These are phyloP conservation scores for Globisporangium viniferum DNA, from an alignment of 352 stramenopile species.

Conservation along the genomic window DNA sequence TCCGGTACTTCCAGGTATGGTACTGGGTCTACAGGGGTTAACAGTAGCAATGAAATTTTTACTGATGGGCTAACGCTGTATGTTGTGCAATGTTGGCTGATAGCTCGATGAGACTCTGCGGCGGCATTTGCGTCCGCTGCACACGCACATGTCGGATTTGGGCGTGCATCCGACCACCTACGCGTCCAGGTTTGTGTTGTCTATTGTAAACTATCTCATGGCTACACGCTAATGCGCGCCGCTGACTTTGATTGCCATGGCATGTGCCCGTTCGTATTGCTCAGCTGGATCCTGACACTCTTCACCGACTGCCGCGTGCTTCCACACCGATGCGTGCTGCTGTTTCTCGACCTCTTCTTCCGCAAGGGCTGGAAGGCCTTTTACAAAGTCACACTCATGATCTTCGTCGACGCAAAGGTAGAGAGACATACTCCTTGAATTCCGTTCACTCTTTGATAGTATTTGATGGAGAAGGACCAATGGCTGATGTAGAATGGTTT, in stretches of 20 bases:
- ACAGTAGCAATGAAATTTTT: neutral
- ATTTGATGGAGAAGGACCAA: neutral
- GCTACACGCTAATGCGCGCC: no score
- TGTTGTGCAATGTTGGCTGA: neutral
- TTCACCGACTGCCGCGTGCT: conserved; percentile 49
- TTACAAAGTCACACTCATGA: conserved; percentile 36
- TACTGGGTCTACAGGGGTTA: neutral
- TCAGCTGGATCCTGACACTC: conserved; percentile 50
- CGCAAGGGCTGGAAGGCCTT: conserved; percentile 49
- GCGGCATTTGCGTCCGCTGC: conserved; percentile 33
- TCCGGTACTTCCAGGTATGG: conserved; percentile 40
- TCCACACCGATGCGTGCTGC: conserved; percentile 32
- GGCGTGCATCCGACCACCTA: conserved; percentile 49
- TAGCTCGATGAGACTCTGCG: conserved; percentile 42
- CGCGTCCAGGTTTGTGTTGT: conserved; percentile 17
- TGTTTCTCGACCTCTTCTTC: conserved; percentile 48
- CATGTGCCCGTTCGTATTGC: no score
- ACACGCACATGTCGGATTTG: conserved; percentile 40
- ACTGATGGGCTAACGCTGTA: neutral
- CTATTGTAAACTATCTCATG: no score
- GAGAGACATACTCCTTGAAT: neutral
- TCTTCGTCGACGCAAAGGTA: conserved; percentile 41
- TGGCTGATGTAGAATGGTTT: neutral
- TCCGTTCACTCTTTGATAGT: neutral
- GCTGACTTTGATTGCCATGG: no score